Evolutionary conservation across 202 grass and related monocot genomes (phyloP).

Genomic region (Brachypodium distachyon): DNA sequence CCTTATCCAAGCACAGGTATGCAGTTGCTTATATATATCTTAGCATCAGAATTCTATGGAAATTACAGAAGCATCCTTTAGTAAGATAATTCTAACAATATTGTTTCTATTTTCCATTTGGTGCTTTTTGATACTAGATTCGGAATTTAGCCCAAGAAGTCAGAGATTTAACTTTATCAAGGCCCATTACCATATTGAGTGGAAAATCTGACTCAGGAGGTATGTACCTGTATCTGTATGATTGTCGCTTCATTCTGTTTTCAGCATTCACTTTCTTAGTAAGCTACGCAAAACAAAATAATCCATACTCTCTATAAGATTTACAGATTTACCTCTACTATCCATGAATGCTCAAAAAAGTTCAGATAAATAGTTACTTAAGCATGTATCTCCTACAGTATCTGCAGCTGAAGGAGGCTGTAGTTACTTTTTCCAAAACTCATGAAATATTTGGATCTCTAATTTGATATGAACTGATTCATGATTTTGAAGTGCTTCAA

Average conservation of each 20-base stretch:
- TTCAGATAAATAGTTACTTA: constrained; percentile 6
- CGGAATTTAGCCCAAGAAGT: constrained; percentile 90
- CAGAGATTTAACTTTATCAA: constrained; percentile 65
- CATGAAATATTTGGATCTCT: neutral
- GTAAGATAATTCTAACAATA: neutral
- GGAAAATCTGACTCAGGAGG: constrained; percentile 59
- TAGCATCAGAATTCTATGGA: neutral
- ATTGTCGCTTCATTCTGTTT: neutral
- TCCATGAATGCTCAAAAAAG: neutral
- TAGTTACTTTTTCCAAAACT: neutral
- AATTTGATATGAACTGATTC: constrained; percentile 6
- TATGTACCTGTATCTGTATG: constrained; percentile 30
- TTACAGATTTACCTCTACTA: constrained; percentile 7
- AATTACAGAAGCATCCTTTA: neutral
- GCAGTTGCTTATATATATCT: neutral
- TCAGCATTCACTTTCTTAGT: neutral
- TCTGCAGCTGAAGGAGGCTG: neutral
- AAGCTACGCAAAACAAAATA: neutral
- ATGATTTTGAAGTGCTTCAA: neutral
- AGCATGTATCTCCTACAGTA: neutral
- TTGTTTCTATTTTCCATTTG: constrained; percentile 1
- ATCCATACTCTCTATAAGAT: neutral
- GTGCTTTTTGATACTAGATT: constrained; percentile 50
- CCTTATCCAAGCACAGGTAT: constrained; percentile 87
- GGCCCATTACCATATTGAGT: constrained; percentile 77